Evolutionary conservation across 2,329 filamentous ascomycete genomes (phyloP), one percentile per base, ranked within the genome.

Genomic region (Pseudocercospora eumusae): DNA sequence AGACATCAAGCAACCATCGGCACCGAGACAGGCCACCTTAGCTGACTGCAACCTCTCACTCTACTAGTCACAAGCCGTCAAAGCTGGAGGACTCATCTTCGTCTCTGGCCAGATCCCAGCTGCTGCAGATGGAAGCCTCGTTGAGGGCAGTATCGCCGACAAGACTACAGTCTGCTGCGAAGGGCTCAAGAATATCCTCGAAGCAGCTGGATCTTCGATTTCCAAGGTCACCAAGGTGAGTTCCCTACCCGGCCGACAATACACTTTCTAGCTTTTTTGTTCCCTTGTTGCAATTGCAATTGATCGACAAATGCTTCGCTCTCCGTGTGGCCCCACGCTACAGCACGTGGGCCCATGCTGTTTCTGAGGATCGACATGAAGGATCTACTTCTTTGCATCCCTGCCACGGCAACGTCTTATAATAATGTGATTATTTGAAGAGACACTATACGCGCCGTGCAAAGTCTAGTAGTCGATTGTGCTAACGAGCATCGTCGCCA

Each of bases 171-270:
- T 84, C 71, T 89, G 86, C 81, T 88, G 88, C 78, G 83, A 89
- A 78, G 96, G 96, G 79, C 85, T 97, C 73, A 84, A 88, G 76
- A 90, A 90, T 47, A 91, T 98, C 61, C 86, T 98, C 56, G 84
- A 87, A 64, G 91, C 88, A 70, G 92, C 92, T 23, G 92, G 91
- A 58, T 93, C 90, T 21, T 86, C 84, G 57, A 84, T 98, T 62
- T 79, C 85, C 66, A 90, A 88, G 77, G 88, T 96, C 52, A 90
- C 97, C 80, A 96, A 97, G 84, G 90, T 92, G 60, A 36, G 67
- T 63, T 25, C 23, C 23, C 23, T 25, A 25, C 23, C 6, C 31
- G 31, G 49, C 25, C 50, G 27, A 21, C 20, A 20, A 27, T 54
- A 27, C 18, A n/a, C 21, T 10, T 15, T 23, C 23, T 5, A 13